A percentile compares a stretch with the other conserved stretches of the same genome.
phyloP scores from a whole-genome alignment of 140 eudicot species.

The Stevia rebaudiana region DNA sequence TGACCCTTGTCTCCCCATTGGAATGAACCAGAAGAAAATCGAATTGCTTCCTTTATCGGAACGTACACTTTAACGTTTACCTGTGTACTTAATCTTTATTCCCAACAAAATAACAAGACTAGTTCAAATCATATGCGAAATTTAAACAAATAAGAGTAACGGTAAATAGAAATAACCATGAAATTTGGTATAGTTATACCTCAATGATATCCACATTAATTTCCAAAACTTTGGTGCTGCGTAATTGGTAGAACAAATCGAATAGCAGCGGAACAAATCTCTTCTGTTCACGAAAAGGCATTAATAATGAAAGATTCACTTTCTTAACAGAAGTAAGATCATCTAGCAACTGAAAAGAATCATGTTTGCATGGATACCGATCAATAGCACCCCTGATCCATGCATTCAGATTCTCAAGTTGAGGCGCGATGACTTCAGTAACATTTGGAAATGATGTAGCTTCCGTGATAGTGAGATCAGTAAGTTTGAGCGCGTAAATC shows the following conservation, averaged over 20 bases:
- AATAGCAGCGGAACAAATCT: neutral
- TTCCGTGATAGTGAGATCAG: slow-evolving; percentile 10
- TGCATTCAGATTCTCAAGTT: slow-evolving; percentile 13
- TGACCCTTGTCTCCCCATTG: neutral
- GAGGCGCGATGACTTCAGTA: slow-evolving; percentile 13
- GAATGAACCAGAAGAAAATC: neutral
- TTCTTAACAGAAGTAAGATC: slow-evolving; percentile 1
- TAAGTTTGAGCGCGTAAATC: slow-evolving; percentile 1
- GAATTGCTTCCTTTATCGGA: neutral
- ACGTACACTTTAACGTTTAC: neutral
- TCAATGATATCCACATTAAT: slow-evolving; percentile 5
- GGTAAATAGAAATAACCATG: neutral
- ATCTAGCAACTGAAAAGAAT: neutral
- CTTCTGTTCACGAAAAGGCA: neutral
- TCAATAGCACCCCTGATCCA: neutral
- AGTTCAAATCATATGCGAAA: too few relatives aligned
- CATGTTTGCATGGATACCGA: neutral
- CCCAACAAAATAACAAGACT: too few relatives aligned
- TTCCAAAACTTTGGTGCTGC: slow-evolving; percentile 4
- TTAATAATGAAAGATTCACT: slow-evolving; percentile 10
- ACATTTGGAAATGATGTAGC: neutral
- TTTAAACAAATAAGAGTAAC: neutral
- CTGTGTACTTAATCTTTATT: too few relatives aligned
- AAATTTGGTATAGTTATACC: slow-evolving; percentile 6
- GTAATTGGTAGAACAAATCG: neutral